Conservation (phyloP, 2,329 filamentous ascomycete genomes). For the Paecilomyces formosus region DNA sequence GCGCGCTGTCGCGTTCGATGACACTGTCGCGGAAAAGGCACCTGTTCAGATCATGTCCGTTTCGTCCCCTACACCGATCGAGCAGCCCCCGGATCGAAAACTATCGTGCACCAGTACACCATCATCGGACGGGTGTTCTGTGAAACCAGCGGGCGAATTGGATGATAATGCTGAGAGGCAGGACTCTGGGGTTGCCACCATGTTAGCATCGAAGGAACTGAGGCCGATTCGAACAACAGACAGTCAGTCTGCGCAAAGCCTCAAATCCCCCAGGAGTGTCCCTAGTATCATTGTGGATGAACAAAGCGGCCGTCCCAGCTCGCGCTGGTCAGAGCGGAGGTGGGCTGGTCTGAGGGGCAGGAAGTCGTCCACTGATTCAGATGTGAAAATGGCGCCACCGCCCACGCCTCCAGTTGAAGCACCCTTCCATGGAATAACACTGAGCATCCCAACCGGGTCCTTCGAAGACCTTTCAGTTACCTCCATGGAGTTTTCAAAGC, state of each 20-base stretch:
- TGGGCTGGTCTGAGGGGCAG: slow-evolving; percentile 29
- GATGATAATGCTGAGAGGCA: slow-evolving; percentile 11
- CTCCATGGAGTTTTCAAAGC: slow-evolving; percentile 51
- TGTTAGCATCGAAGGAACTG: slow-evolving; percentile 7
- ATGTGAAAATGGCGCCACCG: slow-evolving; percentile 19
- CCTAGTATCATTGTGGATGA: slow-evolving; percentile 36
- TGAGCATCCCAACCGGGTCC: slow-evolving; percentile 48
- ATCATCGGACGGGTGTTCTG: slow-evolving; percentile 11
- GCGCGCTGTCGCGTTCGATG: slow-evolving; percentile 18
- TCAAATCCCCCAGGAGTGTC: slow-evolving; percentile 26
- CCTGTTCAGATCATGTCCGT: slow-evolving; percentile 19
- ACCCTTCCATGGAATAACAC: slow-evolving; percentile 43
- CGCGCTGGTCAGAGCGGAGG: slow-evolving; percentile 37
- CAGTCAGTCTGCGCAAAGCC: slow-evolving; percentile 15
- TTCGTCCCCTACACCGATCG: slow-evolving; percentile 17
- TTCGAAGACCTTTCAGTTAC: slow-evolving; percentile 47
- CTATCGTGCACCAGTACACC: background rate
- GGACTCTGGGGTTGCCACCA: slow-evolving; percentile 7
- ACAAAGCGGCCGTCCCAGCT: slow-evolving; percentile 26
- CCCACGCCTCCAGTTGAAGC: slow-evolving; percentile 25
- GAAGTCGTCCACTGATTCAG: slow-evolving; percentile 27
- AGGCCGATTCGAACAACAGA: slow-evolving; percentile 10
- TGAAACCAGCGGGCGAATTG: slow-evolving; percentile 14
- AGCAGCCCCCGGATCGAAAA: slow-evolving; percentile 16
- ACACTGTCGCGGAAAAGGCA: slow-evolving; percentile 15